Base-by-base conservation (phyloP, 2,329 filamentous ascomycete species). In the Alternaria burnsii region DNA sequence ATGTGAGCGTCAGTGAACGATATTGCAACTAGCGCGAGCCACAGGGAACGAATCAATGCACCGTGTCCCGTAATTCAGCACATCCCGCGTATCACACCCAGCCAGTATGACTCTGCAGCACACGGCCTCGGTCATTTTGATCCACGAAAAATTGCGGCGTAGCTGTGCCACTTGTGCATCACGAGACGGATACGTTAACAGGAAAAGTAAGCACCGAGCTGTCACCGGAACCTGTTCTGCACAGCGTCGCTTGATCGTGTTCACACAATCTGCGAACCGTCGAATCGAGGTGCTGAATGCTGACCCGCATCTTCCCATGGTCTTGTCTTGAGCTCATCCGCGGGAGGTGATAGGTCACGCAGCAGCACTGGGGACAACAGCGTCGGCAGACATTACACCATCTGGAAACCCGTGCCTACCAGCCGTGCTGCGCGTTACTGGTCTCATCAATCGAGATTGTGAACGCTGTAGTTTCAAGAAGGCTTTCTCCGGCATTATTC, bases 31-130 rank as follows among this genome's bases (percentile, higher is more conserved):
- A 61, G 62, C 48, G 46, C 51, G 50, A 59, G 52, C 41, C 43
- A 55, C 41, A 40, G 61, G 52, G 47, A 50, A 42, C 61, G 43
- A 63, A 61, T 61, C 28, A 55, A 28, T 51, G 48, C 47, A 41
- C 56, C 51, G 53, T 22, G 53, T 63, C 53, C 60, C 58, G 60
- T 58, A 63, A 61, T 61, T 62, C 57, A 69, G 63, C 67, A 61
- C 65, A 70, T 71, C 66, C 71, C 71, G 56, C 70, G 66, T 65
- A 69, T 70, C 65, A 68, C 67, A 63, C 62, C 48, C 58, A 61
- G 57, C 62, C 58, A 56, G 65, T 63, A 64, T 67, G 58, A 69
- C 58, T 70, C 56, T 41, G 66, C 69, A 70, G 62, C 62, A 73
- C 50, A 55, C 66, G 61, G 68, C 60, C 69, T 71, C 71, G 68